Evolutionary conservation across 768 basidiomycete genomes (phyloP).

Genomic region (Agaricus subrufescens): DNA sequence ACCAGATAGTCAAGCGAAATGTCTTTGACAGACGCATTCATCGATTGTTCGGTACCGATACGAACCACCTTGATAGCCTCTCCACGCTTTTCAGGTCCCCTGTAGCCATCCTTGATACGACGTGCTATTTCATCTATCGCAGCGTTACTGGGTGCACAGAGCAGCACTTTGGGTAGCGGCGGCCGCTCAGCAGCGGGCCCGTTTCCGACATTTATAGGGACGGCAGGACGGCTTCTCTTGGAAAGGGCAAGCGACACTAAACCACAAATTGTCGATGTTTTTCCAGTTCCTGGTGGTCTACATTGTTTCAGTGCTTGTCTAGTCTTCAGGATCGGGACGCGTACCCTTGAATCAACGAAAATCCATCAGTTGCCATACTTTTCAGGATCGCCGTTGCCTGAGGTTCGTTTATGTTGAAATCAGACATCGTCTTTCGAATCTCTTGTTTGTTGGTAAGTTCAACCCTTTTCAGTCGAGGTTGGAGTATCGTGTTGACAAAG

Average conservation of each 20-base stretch:
- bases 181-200: constrained; percentile 33
- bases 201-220: constrained; percentile 47
- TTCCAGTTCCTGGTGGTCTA: constrained; percentile 97
- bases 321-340: constrained; percentile 11
- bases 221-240: constrained; percentile 51
- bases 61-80: constrained; percentile 65
- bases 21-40: constrained; percentile 78
- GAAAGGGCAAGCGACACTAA: constrained; percentile 82
- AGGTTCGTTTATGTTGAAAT: constrained; percentile 83
- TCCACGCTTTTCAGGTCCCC: constrained; percentile 43
- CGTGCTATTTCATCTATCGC: constrained; percentile 95
- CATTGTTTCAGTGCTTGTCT: background rate
- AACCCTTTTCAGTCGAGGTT: constrained; percentile 52
- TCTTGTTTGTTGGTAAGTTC: constrained; percentile 43
- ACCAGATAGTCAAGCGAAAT: constrained; percentile 86
- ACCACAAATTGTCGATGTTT: constrained; percentile 96
- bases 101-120: constrained; percentile 78
- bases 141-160: constrained; percentile 98
- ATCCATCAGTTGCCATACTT: constrained; percentile 68
- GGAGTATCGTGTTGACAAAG: constrained; percentile 62
- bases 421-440: constrained; percentile 60
- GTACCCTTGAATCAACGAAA: constrained; percentile 93
- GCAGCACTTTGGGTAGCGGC: constrained; percentile 60
- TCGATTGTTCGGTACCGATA: constrained; percentile 72
- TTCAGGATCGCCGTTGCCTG: constrained; percentile 87